These are phyloP conservation scores for Alternaria sp. DNA, from an alignment of 2,329 filamentous ascomycete species.

Conservation along the genomic window DNA sequence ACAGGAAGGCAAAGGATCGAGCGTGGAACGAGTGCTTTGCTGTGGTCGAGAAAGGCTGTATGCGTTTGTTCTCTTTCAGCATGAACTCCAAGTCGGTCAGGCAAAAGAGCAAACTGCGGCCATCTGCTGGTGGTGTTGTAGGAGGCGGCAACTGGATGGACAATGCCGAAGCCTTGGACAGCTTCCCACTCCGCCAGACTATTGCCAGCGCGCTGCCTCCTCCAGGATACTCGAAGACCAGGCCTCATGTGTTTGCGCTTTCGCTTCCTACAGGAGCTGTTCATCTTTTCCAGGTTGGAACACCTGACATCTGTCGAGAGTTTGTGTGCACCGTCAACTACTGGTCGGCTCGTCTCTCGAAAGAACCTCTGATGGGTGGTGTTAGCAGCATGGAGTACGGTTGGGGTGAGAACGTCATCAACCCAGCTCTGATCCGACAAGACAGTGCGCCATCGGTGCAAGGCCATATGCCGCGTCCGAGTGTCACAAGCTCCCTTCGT, in stretches of 20 bases:
- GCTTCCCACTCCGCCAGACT: slow-evolving; percentile 87
- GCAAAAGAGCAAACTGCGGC: slow-evolving; percentile 68
- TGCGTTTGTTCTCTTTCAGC: slow-evolving; percentile 93
- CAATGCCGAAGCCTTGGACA: slow-evolving; percentile 87
- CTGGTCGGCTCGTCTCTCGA: slow-evolving; percentile 93
- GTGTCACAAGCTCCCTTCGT: slow-evolving; percentile 68
- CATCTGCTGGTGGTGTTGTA: slow-evolving; percentile 71
- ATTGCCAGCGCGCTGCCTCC: slow-evolving; percentile 89
- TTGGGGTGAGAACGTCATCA: slow-evolving; percentile 87
- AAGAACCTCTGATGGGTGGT: slow-evolving; percentile 89
- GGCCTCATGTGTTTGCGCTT: slow-evolving; percentile 93
- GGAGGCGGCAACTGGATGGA: slow-evolving; percentile 99
- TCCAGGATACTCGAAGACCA: slow-evolving; percentile 88
- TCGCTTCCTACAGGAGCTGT: slow-evolving; percentile 92
- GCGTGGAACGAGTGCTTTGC: slow-evolving; percentile 97
- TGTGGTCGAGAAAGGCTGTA: slow-evolving; percentile 91
- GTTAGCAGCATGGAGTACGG: slow-evolving; percentile 98
- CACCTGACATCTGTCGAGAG: slow-evolving; percentile 90
- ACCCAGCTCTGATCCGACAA: slow-evolving; percentile 57
- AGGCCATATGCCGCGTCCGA: slow-evolving; percentile 57
- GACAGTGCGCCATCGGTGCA: slow-evolving; percentile 46
- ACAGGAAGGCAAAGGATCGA: slow-evolving; percentile 91
- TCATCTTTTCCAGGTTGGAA: slow-evolving; percentile 97
- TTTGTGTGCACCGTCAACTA: slow-evolving; percentile 96
- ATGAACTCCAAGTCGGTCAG: slow-evolving; percentile 76